A percentile compares a stretch with the other conserved stretches of the same genome.
Evolutionary conservation across 1,139 yeast species (phyloP).

Genomic region (Yamadazyma oceani): DNA sequence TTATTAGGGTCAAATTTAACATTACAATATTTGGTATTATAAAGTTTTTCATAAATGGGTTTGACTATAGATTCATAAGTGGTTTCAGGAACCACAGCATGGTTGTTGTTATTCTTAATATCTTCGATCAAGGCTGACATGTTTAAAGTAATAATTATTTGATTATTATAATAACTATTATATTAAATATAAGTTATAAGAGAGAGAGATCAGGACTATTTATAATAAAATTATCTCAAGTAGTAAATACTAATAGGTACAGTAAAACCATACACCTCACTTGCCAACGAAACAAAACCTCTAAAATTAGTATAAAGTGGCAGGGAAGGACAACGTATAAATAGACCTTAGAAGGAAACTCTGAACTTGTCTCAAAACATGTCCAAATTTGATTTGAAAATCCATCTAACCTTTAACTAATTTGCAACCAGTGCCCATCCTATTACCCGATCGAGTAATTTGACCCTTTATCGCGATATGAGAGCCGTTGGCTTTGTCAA

Average conservation of each 20-base stretch:
- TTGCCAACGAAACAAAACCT: no score
- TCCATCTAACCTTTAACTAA: neutral
- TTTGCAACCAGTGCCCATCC: slow-evolving; percentile 1
- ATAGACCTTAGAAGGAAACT: no score
- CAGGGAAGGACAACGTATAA: neutral
- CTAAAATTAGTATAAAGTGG: slow-evolving; percentile 2
- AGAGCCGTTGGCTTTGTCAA: no score
- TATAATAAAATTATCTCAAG: slow-evolving; percentile 1
- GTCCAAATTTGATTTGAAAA: slow-evolving; percentile 1
- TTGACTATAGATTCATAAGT: slow-evolving; percentile 9
- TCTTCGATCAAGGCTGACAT: slow-evolving; percentile 1
- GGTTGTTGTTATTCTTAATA: neutral
- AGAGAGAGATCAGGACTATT: neutral
- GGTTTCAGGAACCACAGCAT: slow-evolving; percentile 9
- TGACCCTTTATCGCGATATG: neutral
- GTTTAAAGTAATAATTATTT: no score
- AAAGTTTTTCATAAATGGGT: slow-evolving; percentile 9
- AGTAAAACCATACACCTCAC: no score
- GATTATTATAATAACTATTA: no score
- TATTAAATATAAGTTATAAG: neutral
- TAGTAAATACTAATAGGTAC: no score
- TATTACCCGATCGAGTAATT: neutral
- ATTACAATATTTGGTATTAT: slow-evolving; percentile 1
- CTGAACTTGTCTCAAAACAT: no score
- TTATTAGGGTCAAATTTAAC: slow-evolving; percentile 40